Evolutionary conservation across 129 eudicot genomes (phyloP).

Genomic region (sunflower (Helianthus annuus)): HanXRQr2.0-SUNRISE NC_035439.2:117496649-117497148

Average conservation of each 20-base stretch:
- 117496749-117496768: too few species aligned
- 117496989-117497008: conserved; percentile 24
- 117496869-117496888: conserved; percentile 23
- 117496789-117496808: too few species aligned
- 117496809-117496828: too few species aligned
- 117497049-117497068: neutral
- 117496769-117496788: too few species aligned
- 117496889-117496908: conserved; percentile 36
- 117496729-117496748: too few species aligned
- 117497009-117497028: conserved; percentile 32
- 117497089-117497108: conserved; percentile 47
- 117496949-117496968: conserved; percentile 26
- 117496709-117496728: too few species aligned
- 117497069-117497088: neutral
- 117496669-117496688: too few species aligned
- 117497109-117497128: conserved; percentile 40
- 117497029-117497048: conserved; percentile 27
- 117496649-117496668: too few species aligned
- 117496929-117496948: conserved; percentile 32
- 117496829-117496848: neutral
- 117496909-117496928: conserved; percentile 23
- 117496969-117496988: conserved; percentile 16
- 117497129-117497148: conserved; percentile 43
- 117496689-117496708: too few species aligned
- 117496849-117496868: neutral